Evolutionary conservation across 306 rosid genomes (phyloP).

Genomic region (Rubus idaeus): DNA sequence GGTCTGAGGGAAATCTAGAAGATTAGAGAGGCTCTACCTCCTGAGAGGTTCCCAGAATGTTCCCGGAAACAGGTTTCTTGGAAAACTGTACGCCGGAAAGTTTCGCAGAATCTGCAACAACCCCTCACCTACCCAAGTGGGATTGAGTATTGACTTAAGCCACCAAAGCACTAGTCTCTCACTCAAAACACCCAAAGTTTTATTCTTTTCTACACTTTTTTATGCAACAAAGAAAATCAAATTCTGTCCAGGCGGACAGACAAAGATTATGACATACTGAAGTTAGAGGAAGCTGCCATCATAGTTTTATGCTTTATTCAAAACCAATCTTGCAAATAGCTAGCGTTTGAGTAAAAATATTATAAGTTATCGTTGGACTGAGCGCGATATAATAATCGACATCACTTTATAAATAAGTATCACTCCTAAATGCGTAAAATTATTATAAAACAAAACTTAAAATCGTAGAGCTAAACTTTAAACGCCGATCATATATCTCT

Average conservation of each 20-base stretch:
- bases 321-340: too few relatives aligned
- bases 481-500: neutral
- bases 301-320: too few relatives aligned
- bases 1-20: neutral
- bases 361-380: too few relatives aligned
- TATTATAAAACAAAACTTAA: too few relatives aligned
- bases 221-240: neutral
- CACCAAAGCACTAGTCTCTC: neutral
- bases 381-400: too few relatives aligned
- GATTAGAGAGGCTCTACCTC: neutral
- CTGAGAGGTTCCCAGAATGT: conserved; percentile 28
- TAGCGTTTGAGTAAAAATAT: too few relatives aligned
- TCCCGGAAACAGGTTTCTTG: conserved; percentile 31
- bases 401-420: too few relatives aligned
- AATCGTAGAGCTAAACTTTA: neutral
- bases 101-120: conserved; percentile 16
- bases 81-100: conserved; percentile 18
- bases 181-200: neutral
- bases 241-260: neutral
- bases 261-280: conserved; percentile 18
- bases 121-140: neutral
- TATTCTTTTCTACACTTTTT: neutral
- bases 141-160: conserved; percentile 3
- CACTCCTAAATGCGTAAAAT: too few relatives aligned
- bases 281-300: conserved; percentile 6